phyloP scores from a whole-genome alignment of 495 filamentous ascomycete genomes.

The Aspergillus affinis region DNA sequence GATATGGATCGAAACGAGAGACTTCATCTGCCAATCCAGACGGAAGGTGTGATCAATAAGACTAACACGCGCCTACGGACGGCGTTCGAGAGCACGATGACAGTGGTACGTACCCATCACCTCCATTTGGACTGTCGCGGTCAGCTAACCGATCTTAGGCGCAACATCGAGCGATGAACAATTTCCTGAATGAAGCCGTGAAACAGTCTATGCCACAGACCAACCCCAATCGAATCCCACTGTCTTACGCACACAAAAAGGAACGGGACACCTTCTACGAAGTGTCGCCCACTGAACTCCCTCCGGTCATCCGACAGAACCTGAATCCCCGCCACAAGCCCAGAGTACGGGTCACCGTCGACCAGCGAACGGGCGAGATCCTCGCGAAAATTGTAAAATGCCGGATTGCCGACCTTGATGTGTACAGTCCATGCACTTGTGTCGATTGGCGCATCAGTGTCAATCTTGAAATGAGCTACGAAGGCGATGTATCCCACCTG shows the following conservation, averaged over 20 bases:
- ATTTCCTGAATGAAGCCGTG: slow-evolving; percentile 74
- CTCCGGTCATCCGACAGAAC: slow-evolving; percentile 53
- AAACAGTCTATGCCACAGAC: slow-evolving; percentile 40
- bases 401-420: slow-evolving; percentile 77
- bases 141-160: slow-evolving; percentile 42
- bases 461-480: slow-evolving; percentile 84
- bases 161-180: slow-evolving; percentile 77
- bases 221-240: slow-evolving; percentile 56
- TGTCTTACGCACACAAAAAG: slow-evolving; percentile 76
- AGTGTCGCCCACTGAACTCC: slow-evolving; percentile 59
- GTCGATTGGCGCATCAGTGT: slow-evolving; percentile 89
- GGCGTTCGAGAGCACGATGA: slow-evolving; percentile 82
- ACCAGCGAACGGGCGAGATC: slow-evolving; percentile 68
- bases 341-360: slow-evolving; percentile 74
- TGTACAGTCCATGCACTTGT: slow-evolving; percentile 66
- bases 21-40: slow-evolving; percentile 59
- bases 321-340: slow-evolving; percentile 58
- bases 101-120: slow-evolving; percentile 55
- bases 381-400: slow-evolving; percentile 87
- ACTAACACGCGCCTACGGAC: slow-evolving; percentile 47
- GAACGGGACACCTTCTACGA: slow-evolving; percentile 83
- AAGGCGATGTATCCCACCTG: slow-evolving; percentile 62
- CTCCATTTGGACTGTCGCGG: slow-evolving; percentile 8
- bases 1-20: slow-evolving; percentile 68
- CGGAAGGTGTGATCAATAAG: slow-evolving; percentile 64